A percentile compares a stretch with the other conserved stretches of the same genome.
Conservation (phyloP, 331 rosid species). For the Acacia concinna region DNA sequence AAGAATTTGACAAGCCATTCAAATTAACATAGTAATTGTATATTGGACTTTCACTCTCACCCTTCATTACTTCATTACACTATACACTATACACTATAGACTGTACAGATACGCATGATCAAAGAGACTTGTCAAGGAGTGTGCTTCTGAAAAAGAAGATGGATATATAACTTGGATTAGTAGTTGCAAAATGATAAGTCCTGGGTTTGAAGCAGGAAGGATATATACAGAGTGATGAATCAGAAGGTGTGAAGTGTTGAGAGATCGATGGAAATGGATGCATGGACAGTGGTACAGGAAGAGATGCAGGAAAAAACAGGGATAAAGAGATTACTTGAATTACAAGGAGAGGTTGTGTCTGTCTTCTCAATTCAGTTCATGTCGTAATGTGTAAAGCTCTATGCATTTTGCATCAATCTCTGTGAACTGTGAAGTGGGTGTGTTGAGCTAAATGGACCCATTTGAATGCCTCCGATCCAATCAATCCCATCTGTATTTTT, state of each 20-base stretch:
- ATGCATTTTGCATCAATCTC: background rate
- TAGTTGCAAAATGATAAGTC: too few species aligned
- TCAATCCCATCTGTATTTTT: conserved; percentile 33
- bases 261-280: background rate
- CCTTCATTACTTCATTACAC: background rate
- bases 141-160: too few species aligned
- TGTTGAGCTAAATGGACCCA: background rate
- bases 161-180: too few species aligned
- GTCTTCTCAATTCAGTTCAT: conserved; percentile 34
- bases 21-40: background rate
- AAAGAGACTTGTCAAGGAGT: background rate
- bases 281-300: background rate
- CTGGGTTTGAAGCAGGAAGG: too few species aligned
- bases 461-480: conserved; percentile 38
- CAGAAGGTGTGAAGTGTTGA: background rate
- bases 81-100: too few species aligned
- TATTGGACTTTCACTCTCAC: background rate
- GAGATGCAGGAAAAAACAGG: background rate
- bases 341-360: conserved; percentile 32
- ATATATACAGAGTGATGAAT: too few species aligned
- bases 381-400: background rate
- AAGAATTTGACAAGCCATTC: background rate
- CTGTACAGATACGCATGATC: too few species aligned
- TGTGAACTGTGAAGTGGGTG: background rate
- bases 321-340: conserved; percentile 34